Evolutionary conservation across 345 rosid genomes (phyloP).

Genomic region (Eucalyptus curtisii): DNA sequence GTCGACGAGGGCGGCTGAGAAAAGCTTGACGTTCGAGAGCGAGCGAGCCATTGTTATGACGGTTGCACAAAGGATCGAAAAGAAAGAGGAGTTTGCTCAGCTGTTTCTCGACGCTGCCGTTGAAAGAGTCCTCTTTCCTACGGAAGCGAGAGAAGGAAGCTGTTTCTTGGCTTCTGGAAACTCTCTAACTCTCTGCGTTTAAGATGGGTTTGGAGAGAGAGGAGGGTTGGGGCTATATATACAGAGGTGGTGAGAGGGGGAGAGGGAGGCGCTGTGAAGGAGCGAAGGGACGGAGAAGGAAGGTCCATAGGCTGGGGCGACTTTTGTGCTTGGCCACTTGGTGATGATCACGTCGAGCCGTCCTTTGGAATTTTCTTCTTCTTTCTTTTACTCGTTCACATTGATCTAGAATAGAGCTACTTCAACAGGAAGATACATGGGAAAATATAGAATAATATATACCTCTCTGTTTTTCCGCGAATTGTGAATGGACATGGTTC

Average conservation of each 20-base stretch:
- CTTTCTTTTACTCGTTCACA: not conserved
- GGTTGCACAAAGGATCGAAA: not conserved
- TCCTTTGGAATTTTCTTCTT: not conserved
- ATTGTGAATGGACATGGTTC: rapidly evolving
- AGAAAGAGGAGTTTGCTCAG: not conserved
- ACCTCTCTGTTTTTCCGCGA: not conserved
- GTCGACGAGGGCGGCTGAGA: constrained; percentile 18
- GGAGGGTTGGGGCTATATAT: not conserved
- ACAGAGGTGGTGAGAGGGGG: not conserved
- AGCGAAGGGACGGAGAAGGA: not conserved
- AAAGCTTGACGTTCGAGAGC: constrained; percentile 23
- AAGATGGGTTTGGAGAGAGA: not conserved
- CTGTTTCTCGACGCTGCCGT: not conserved
- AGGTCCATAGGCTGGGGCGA: not conserved
- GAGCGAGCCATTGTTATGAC: constrained; percentile 28
- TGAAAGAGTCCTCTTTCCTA: not conserved
- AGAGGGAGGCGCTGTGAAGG: not conserved
- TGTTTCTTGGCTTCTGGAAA: not conserved
- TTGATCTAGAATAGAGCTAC: not conserved
- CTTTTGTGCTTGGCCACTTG: not conserved
- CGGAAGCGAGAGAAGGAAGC: too few species aligned
- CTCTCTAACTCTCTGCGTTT: not conserved
- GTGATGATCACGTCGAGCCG: not conserved
- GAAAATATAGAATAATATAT: not conserved
- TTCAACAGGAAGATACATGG: not conserved